Evolutionary conservation across 1,139 yeast species (phyloP).

Genomic region (Hansenula lynferdii): DNA sequence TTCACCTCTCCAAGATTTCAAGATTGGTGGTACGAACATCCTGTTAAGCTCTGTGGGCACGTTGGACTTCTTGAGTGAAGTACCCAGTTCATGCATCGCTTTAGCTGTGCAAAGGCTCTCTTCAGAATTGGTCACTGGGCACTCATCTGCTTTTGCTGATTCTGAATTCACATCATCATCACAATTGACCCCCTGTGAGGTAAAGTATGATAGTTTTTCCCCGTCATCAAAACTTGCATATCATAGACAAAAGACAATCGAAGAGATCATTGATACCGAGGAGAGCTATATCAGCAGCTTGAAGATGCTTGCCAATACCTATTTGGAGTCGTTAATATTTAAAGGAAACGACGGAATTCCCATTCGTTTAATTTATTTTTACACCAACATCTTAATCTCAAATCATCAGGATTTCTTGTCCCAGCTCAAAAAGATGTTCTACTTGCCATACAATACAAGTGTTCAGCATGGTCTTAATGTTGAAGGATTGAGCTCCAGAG

Average conservation of each 20-base stretch:
- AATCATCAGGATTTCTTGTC: conserved; percentile 22
- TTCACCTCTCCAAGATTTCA: conserved; percentile 1
- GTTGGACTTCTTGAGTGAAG: conserved; percentile 6
- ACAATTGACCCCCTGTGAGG: conserved; percentile 11
- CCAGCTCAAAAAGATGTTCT: conserved; percentile 17
- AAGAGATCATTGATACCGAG: conserved; percentile 47
- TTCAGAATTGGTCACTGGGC: conserved; percentile 2
- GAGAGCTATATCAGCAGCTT: conserved; percentile 39
- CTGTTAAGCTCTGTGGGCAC: not conserved
- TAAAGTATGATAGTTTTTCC: conserved; percentile 10
- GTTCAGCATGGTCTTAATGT: not conserved
- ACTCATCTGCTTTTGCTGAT: not conserved
- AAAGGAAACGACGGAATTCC: conserved; percentile 24
- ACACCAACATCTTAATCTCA: conserved; percentile 19
- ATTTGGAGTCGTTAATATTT: conserved; percentile 16
- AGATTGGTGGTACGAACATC: not conserved
- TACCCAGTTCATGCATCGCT: conserved; percentile 13
- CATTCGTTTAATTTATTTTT: conserved; percentile 15
- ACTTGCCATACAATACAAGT: conserved; percentile 11
- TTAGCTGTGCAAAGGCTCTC: conserved; percentile 8
- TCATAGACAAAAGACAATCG: conserved; percentile 33
- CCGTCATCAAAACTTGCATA: conserved; percentile 19
- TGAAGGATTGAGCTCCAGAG: not conserved
- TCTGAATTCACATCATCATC: conserved; percentile 17
- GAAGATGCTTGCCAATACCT: conserved; percentile 30